phyloP scores from a whole-genome alignment of 345 rosid genomes.

The Salix purpurea region DNA sequence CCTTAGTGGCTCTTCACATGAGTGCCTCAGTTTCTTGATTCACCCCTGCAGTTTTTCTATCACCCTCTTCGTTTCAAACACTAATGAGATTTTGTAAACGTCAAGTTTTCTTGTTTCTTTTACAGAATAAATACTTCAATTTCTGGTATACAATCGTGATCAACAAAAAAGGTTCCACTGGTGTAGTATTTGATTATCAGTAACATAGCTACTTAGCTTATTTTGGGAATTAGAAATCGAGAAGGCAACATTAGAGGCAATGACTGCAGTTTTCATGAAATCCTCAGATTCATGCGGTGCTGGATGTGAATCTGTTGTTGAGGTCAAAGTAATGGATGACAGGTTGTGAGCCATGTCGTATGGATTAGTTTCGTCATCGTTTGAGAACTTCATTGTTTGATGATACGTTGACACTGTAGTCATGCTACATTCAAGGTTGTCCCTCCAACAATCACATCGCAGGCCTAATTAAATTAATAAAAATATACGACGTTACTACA shows the following conservation, averaged over 20 bases:
- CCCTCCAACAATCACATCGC: background rate
- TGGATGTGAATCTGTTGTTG: background rate
- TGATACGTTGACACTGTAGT: background rate
- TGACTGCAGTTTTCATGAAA: background rate
- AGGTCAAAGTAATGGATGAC: background rate
- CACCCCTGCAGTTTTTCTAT: background rate
- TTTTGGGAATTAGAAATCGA: background rate
- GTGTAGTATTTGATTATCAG: background rate
- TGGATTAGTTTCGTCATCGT: background rate
- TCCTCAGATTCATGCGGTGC: background rate
- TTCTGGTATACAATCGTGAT: background rate
- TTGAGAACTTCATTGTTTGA: background rate
- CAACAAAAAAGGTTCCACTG: background rate
- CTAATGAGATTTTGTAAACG: background rate
- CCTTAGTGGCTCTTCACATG: slow-evolving; percentile 54
- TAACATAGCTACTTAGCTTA: background rate
- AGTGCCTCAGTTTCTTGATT: slow-evolving; percentile 29
- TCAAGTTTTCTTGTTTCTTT: background rate
- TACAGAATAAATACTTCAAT: background rate
- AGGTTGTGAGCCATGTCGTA: background rate
- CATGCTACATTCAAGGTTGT: background rate
- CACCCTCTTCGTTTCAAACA: background rate
- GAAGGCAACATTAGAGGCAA: background rate
- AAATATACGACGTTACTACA: too few species aligned
- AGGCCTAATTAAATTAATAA: background rate